Base-by-base conservation (phyloP, 2,329 filamentous ascomycete genomes). In the Cyphellophora attinorum region DNA sequence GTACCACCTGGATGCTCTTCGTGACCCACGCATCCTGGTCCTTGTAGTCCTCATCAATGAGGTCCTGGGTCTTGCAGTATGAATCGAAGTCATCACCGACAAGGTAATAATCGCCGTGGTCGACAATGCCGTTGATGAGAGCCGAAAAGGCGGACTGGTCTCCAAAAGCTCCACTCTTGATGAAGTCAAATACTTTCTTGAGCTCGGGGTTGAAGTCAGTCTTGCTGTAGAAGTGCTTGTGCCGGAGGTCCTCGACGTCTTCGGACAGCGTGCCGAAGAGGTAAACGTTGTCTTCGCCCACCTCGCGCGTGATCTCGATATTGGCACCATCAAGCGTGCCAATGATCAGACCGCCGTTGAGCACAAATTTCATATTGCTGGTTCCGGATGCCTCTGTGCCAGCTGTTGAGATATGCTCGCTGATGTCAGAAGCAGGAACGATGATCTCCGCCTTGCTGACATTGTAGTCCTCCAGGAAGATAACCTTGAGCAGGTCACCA, bases 401-500 rank as follows among this genome's bases (percentile, higher is more conserved):
- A 23, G 91, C 91, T 15, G 91, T 98, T 2, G 91, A 96, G 54
- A 98, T 98, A 59, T 98, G 91, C 67, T 98, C 91, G 61, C 86
- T 94, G 52, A 98, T 80, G 52, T 98, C 91, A 13, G 85, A 94
- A 10, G 91, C 91, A 10, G 91, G 91, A 45, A 76, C 76, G 52
- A 98, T 95, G 53, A 96, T 88, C 64, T 98, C 91, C 3, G 91
- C 91, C 69, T 98, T 98, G 75, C 86, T 94, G 54, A 98, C 91
- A 48, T 98, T 98, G 74, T 98, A 98, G 62, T 98, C 91, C 55
- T 93, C 85, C 35, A 98, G 63, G 69, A 95, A 98, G 54, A 98
- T 79, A 34, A 98, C 91, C 71, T 98, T 98, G 55, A 98, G 73
- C 18, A 93, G 70, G 54, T 96, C 89, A 19, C 89, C 89, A 54